Base-by-base conservation (phyloP, 495 filamentous ascomycete species). In the Tuber indicum region DNA sequence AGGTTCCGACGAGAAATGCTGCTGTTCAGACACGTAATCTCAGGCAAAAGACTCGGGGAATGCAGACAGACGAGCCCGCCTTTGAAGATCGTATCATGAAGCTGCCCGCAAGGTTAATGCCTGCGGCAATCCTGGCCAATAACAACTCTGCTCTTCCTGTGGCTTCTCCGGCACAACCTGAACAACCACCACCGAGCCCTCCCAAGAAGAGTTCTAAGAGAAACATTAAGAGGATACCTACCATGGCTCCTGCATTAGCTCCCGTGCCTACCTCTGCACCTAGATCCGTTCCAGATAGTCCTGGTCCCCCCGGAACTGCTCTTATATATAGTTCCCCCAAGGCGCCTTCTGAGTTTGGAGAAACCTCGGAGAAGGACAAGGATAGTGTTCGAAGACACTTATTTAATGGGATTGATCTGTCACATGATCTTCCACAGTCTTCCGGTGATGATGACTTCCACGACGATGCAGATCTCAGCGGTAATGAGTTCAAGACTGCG, bases 31-130 rank as follows among this genome's bases (percentile, higher is more conserved):
- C 74, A 26, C 78, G 72, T 79, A 80, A 84, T 75, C 80, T 84
- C 19, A 82, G 87, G 10, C 91, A 89, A 19, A 88, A 88, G 66
- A 93, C 93, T 23, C 81, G 89, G 26, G 91, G 92, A 6, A 89
- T 97, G 69, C 96, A 99, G 86, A 99, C 96, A 16, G 94, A 98
- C 75, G 91, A 92, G 77, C 97, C 97, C 77, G 86, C 90, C 70
- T 87, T 94, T 26, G 94, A 94, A 83, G 89, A 88, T 85, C 88
- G 93, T 74, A 86, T 91, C 43, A 87, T 90, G 66, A 92, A 89
- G 81, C 85, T 97, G 26, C 92, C 93, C 36, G 88, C 91, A 2
- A 91, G 94, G 82, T 87, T 97, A 72, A 89, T 92, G 46, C 91
- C 94, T 4, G 93, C 92, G 12, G 87, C 91, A 72, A 89, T 92